Conservation (phyloP, 2,329 filamentous ascomycete species). For the Venturia oleaginea region DNA sequence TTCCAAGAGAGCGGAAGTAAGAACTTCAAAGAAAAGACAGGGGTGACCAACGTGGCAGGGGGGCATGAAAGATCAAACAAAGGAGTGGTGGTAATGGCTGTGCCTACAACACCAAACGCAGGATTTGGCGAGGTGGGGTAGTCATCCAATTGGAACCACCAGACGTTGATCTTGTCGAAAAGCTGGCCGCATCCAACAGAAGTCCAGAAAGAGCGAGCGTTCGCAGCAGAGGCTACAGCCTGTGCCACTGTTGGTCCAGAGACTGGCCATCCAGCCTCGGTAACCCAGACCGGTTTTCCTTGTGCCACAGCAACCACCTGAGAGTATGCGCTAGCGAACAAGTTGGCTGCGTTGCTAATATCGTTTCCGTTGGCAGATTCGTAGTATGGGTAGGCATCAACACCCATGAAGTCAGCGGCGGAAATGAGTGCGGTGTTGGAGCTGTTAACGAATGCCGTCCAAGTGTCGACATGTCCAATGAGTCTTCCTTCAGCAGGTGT, state of each 20-base stretch:
- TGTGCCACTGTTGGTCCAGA: conserved; percentile 52
- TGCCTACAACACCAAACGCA: conserved; percentile 60
- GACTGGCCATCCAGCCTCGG: conserved; percentile 82
- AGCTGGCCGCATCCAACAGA: conserved; percentile 60
- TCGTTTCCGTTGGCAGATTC: conserved; percentile 49
- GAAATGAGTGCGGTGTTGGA: conserved; percentile 62
- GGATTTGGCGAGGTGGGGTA: conserved; percentile 51
- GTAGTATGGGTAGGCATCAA: conserved; percentile 81
- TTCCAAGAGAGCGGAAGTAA: too few species aligned
- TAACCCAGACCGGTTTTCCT: conserved; percentile 72
- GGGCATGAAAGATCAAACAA: conserved; percentile 30
- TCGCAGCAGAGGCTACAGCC: conserved; percentile 54
- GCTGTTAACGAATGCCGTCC: conserved; percentile 44
- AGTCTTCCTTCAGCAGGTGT: conserved; percentile 49
- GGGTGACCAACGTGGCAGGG: background rate
- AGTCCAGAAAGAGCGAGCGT: conserved; percentile 75
- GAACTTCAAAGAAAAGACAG: background rate
- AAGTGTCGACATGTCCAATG: conserved; percentile 84
- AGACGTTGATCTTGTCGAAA: conserved; percentile 52
- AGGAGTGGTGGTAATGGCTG: conserved; percentile 25
- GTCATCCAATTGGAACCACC: conserved; percentile 63
- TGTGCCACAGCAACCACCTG: conserved; percentile 49
- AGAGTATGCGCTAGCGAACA: conserved; percentile 58
- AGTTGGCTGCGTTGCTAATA: conserved; percentile 52
- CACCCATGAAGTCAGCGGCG: conserved; percentile 67